Base-by-base conservation (phyloP, 768 basidiomycete genomes). In the Sarcodon aspratus region DNA sequence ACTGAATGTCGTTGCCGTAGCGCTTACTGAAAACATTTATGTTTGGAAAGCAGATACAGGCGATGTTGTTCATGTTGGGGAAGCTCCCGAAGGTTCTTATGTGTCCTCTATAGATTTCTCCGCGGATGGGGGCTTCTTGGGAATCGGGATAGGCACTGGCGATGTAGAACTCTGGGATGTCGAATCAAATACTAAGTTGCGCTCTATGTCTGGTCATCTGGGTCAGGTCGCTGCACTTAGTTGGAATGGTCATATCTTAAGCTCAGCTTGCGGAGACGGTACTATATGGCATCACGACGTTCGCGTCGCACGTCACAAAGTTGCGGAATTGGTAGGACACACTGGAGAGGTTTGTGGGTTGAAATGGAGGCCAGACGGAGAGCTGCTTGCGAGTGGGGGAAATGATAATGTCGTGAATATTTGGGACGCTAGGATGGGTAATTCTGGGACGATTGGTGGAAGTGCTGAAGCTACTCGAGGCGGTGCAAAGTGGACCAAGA, bases 401-500 rank as follows among this genome's bases (percentile, higher is more conserved):
- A 96, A 98, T 60, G 96, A 98, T 64, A 97, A 98, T 54, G 92
- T 96, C 15, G 93, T 98, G 48, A 95, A 96, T 59, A 85, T 96
- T 45, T 99, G 95, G 95, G 95, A 99, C 56, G 88, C 84, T 6
- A 75, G 88, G 48, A 69, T 54, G 48, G 46, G 45, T 34, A 49
- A 33, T 34, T 36, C 27, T 57, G 27, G 40, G 17, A 42, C 27
- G 17, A 42, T 55, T 54, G 60, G 60, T 9, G 61, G 61, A 59
- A 52, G 58, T 17, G 50, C 50, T 1, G 42, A 57, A n/a, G 56
- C 56, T 3, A 49, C 57, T 9, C 46, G 60, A 31, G 60, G 50
- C 15, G 59, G 43, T 58, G 59, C 77, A 9, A 72, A 74, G 48
- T 76, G 74, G 73, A 72, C 70, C 47, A 77, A 77, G 61, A 62